Evolutionary conservation across 345 rosid genomes (phyloP), one percentile per base, ranked within the genome.

Genomic region (Rhodamnia rubescens): DNA sequence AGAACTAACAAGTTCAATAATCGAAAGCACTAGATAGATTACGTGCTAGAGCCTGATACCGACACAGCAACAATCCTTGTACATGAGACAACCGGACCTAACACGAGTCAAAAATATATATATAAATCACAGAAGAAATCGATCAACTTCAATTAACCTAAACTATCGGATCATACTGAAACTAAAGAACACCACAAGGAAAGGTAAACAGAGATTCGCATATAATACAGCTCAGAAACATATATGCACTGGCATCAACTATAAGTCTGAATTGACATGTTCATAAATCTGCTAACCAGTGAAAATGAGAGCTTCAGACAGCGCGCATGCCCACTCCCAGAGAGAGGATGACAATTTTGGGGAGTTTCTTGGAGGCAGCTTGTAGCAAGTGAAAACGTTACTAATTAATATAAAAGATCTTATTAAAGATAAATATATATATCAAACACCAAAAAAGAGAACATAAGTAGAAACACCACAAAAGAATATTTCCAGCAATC

Each of bases 41-140:
- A 64, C 42, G 0, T 64, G 75, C 42, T 64, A 64, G 75, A 64
- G 42, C 42, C 75, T 64, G 32, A 29, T 29, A 64, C 42, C 29
- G 42, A 29, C 75, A 64, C 42, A 29, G 75, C 75, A 64, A 15
- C 16, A 15, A 64, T 64, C 75, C 75, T 16, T 64, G 42, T 15
- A 64, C 8, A 20, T 29, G 75, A 64, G 75, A 64, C 22, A 15
- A 64, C 11, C 94, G 96, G 85, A 95, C 98, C 98, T 96, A 88
- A 49, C 36, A 61, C 2, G 11, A 61, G 42, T 64, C 15, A 27
- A 59, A 27, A 29, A 59, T 27, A 59, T 81, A 59, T 81, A 52
- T 36, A 50, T 11, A 50, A 50, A 50, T 50, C 52, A 50, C n/a
- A 50, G 21, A 50, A 59, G 74, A 59, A 59, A 3, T 27, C 20